Conservation (phyloP, 257 asterid species). For the Handroanthus guayacan region DNA sequence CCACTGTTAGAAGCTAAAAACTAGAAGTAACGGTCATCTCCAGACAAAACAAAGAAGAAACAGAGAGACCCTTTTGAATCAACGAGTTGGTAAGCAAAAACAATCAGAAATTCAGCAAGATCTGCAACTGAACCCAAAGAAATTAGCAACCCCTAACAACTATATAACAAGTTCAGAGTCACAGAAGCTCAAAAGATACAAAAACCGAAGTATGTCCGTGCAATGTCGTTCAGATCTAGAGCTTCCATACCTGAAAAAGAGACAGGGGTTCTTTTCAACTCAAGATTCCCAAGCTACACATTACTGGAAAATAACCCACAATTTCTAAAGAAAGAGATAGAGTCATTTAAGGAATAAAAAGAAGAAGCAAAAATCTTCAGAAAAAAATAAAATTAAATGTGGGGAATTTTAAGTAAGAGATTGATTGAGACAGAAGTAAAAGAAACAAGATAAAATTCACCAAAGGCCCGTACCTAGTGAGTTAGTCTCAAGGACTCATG, state of each 20-base stretch:
- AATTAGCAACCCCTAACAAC: conserved; percentile 26
- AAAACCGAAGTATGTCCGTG: conserved; percentile 28
- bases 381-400: neutral
- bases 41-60: neutral
- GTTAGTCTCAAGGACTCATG: conserved; percentile 43
- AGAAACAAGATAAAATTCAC: conserved; percentile 31
- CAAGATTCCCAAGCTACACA: conserved; percentile 39
- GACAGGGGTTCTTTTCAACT: conserved; percentile 17
- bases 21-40: neutral
- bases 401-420: conserved; percentile 41
- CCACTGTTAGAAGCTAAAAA: neutral
- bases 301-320: conserved; percentile 25
- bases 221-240: conserved; percentile 76
- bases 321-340: conserved; percentile 30
- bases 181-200: conserved; percentile 28
- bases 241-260: conserved; percentile 49
- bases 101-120: conserved; percentile 48
- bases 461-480: conserved; percentile 50
- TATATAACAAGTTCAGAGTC: conserved; percentile 25
- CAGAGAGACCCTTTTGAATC: neutral
- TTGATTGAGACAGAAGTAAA: conserved; percentile 67
- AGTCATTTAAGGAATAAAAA: conserved; percentile 34
- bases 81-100: conserved; percentile 21
- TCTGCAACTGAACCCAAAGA: conserved; percentile 44
- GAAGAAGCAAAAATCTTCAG: neutral